A percentile compares a stretch with the other conserved stretches of the same genome.
Conservation (phyloP, 163 green algal genomes). For the Chlorella variabilis region DNA sequence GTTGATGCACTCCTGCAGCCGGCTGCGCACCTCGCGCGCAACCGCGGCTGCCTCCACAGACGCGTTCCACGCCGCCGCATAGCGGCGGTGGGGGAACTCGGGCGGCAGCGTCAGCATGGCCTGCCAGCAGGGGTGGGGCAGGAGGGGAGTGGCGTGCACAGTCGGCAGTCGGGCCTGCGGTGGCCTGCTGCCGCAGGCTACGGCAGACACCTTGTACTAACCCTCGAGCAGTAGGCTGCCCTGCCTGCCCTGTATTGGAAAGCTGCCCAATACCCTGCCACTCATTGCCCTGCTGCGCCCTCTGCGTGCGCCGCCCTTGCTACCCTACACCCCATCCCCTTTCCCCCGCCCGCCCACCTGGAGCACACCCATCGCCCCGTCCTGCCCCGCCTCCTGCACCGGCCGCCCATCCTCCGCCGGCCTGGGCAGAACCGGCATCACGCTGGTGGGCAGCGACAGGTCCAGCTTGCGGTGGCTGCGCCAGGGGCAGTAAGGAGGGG, state of each 20-base stretch:
- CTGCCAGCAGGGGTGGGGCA: conserved; percentile 20
- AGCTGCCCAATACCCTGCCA: too few species aligned
- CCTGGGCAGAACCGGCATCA: conserved; percentile 2
- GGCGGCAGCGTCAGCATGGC: conserved; percentile 65
- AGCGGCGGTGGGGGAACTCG: conserved; percentile 5
- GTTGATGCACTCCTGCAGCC: conserved; percentile 16
- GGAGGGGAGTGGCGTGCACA: too few species aligned
- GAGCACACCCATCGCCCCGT: conserved; percentile 28
- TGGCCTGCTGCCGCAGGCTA: too few species aligned
- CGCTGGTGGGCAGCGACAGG: conserved; percentile 19
- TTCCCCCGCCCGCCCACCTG: too few species aligned
- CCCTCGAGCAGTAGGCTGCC: too few species aligned
- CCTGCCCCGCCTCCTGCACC: conserved; percentile 2
- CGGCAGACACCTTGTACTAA: too few species aligned
- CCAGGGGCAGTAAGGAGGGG: neutral
- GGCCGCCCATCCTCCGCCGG: neutral
- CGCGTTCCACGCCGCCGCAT: conserved; percentile 49
- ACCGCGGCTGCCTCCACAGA: conserved; percentile 43
- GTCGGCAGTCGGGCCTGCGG: neutral
- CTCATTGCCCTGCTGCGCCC: too few species aligned
- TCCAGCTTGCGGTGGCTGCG: conserved; percentile 57
- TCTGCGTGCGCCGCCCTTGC: too few species aligned
- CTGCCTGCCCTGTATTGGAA: too few species aligned
- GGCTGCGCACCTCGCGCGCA: conserved; percentile 25
- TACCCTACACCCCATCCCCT: too few species aligned